Conservation (phyloP, 306 rosid species). For the Rubus parviflorus region DNA sequence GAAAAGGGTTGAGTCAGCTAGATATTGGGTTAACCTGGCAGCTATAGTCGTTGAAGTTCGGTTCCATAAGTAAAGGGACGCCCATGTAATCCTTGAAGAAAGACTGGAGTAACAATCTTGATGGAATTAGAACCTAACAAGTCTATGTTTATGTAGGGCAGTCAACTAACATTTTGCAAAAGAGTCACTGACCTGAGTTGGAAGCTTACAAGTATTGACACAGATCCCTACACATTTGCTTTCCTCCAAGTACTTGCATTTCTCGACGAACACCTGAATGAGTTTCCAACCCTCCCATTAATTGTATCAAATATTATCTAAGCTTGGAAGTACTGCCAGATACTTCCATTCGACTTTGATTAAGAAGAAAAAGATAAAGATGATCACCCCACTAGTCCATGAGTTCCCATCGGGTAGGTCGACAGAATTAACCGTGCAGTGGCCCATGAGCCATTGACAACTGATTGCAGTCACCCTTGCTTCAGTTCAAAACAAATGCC, state of each 20-base stretch:
- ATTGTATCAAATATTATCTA: background rate
- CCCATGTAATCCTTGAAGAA: constrained; percentile 94
- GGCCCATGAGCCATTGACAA: constrained; percentile 97
- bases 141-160: background rate
- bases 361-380: background rate
- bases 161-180: background rate
- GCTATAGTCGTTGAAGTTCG: constrained; percentile 77
- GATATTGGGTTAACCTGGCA: constrained; percentile 63
- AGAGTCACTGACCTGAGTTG: constrained; percentile 73
- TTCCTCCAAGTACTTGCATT: constrained; percentile 89
- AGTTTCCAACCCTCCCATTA: constrained; percentile 4
- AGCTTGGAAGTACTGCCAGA: background rate
- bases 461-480: constrained; percentile 94
- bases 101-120: constrained; percentile 35
- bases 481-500: constrained; percentile 28
- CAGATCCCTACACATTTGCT: constrained; percentile 89
- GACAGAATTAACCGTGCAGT: constrained; percentile 70
- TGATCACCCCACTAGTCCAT: constrained; percentile 73
- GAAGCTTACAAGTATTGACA: constrained; percentile 84
- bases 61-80: constrained; percentile 84
- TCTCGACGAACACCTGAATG: constrained; percentile 79
- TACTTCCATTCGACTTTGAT: background rate
- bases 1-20: background rate
- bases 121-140: background rate
- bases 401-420: constrained; percentile 66